Base-by-base conservation (phyloP, 805 yeast species). In the Peterozyma toletana region DNA sequence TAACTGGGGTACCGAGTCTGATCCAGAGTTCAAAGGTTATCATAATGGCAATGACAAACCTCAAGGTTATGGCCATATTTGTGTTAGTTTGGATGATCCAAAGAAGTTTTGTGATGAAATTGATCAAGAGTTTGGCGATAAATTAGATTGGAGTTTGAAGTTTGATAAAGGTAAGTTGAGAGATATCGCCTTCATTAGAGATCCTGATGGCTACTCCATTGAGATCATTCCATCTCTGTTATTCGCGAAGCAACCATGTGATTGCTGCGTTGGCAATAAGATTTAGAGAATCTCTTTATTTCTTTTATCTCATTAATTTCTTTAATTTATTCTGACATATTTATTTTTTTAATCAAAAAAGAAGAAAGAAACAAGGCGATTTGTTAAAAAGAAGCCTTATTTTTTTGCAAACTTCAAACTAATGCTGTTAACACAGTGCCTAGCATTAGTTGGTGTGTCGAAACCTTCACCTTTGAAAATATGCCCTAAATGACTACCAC, bases 401-500 rank as follows among this genome's bases (percentile, higher is more conserved):
- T 44, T 39, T 16, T 15, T 37, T 10, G 36, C 14, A 53, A 89
- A 87, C 57, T 82, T 86, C 63, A 93, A 67, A 44, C 88, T 78
- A 21, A 86, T 70, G 40, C 96, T 84, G 62, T 93, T 93, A 18
- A 90, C 97, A 62, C 99, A 93, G 62, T 93, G 98, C 60, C 99
- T 78, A 53, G 77, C 91, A 59, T 90, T 88, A 0, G 95, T 86
- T 14, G 96, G 96, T 2, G 82, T 87, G 3, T 64, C 57, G 69
- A 76, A 91, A 2, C 98, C 98, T 66, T 93, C 99, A 5, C 96
- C 95, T 55, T 80, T 80, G 63, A 93, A 93, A 2, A 93, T 83
- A 64, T 93, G 99, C 2, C 99, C 99, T 52, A 93, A 64, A 66
- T 93, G 99, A 2, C 96, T 95, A 38, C 88, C 96, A 61, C 99